Conservation (phyloP, 768 basidiomycete species). For the Coprinopsis sp. region DNA sequence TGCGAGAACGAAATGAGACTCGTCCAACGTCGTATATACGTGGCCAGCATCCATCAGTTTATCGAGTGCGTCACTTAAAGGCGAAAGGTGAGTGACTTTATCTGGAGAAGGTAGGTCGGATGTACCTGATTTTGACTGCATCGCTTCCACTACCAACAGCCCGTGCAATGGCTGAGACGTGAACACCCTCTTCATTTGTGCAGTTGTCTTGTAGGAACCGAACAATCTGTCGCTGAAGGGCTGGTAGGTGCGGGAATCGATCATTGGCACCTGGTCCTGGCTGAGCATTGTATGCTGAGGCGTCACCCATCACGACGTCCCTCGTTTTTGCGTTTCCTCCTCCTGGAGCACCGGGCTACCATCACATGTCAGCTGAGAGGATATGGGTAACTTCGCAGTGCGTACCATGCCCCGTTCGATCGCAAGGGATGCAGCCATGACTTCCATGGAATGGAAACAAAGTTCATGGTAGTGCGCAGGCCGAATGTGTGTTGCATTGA, state of each 20-base stretch:
- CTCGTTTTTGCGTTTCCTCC: constrained; percentile 17
- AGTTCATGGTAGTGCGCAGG: constrained; percentile 69
- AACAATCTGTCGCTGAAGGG: constrained; percentile 60
- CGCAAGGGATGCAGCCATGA: constrained; percentile 61
- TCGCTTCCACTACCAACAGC: constrained; percentile 46
- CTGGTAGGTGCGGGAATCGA: constrained; percentile 53
- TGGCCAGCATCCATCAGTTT: constrained; percentile 73
- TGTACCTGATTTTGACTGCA: constrained; percentile 61
- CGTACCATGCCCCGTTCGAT: constrained; percentile 65
- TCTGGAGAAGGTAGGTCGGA: neutral
- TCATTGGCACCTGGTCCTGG: constrained; percentile 27
- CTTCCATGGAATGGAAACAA: constrained; percentile 77
- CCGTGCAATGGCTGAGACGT: constrained; percentile 69
- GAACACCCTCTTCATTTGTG: constrained; percentile 57
- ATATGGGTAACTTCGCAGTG: constrained; percentile 2
- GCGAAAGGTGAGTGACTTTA: neutral
- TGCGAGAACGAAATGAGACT: constrained; percentile 71
- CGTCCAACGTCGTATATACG: constrained; percentile 77
- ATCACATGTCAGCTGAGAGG: constrained; percentile 1
- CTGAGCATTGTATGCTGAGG: constrained; percentile 41
- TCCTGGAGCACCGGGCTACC: constrained; percentile 30
- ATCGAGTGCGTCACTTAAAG: constrained; percentile 63
- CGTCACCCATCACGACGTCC: constrained; percentile 13
- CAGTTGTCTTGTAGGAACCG: constrained; percentile 53
- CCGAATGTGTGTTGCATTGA: constrained; percentile 75